Evolutionary conservation across 75 land plant species (phyloP), one percentile per base, ranked within the genome.

Genomic region (Azolla pinnata): DNA sequence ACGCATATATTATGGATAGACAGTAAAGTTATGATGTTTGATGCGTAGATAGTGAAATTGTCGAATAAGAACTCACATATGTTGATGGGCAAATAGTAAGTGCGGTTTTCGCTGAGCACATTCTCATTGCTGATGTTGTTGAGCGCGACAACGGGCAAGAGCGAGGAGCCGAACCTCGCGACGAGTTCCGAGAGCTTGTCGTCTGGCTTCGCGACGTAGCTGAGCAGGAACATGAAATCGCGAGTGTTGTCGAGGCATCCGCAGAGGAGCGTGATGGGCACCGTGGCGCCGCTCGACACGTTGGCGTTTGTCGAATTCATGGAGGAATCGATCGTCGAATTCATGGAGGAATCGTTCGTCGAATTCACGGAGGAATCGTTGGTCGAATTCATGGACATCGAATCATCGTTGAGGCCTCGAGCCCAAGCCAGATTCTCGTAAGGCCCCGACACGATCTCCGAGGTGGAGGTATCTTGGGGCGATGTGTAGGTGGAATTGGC

Each of bases 241-340:
- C 82, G 79, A 45, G 79, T 42, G 68, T 85, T 82, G 59, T 74
- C 83, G 0, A 85, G 83, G 59, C 90, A 86, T 40, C 86, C 90
- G 75, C 90, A 86, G 10, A 83, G 30, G 66, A 86, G 60, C 55
- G 58, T 63, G 65, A 80, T 17, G 0, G 73, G 59, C 33, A 79
- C 83, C 30, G 75, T 81, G 0, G 70, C 78, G 0, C 83, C 83
- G 40, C 44, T 31, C 46, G 58, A 35, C 29, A 68, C 78, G 21
- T 1, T 19, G 42, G 81, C 23, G n/a, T n/a, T n/a, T n/a, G n/a
- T n/a, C n/a, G n/a, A n/a, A n/a, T n/a, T n/a, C n/a, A n/a, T n/a
- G n/a, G n/a, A n/a, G 1, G 77, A 46, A 24, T 69, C 73, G 2
- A 66, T 54, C 14, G 67, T 28, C n/a, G n/a, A n/a, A n/a, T n/a